Base-by-base conservation (phyloP, 441 rosid genomes). In the Raphanus hybrid region DNA sequence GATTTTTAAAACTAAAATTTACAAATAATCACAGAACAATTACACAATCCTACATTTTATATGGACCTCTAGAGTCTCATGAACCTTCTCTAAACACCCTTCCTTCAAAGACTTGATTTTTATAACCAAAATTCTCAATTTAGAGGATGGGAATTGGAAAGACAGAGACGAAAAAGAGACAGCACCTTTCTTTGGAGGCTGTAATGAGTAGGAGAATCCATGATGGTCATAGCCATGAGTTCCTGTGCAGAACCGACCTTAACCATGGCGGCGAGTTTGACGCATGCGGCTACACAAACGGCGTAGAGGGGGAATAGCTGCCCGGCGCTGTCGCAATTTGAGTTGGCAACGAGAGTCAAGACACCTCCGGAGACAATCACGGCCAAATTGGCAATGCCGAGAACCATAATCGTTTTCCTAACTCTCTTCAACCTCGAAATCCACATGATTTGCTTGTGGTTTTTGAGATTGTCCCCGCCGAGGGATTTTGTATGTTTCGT, bases 161-260 rank as follows among this genome's bases (percentile, higher is more conserved):
- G 27, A 4, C 1, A 10, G 2, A 39, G 11, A 43, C 0, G 6
- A 34, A 5, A 27, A 48, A 50, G 8, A 50, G 1, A 14, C 5
- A 3, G 52, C 0, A 92, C 97, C 89, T 88, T 86, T 85, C 94
- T 79, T 57, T 82, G 75, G 27, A 70, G 84, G 75, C 87, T 89
- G 74, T 84, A 65, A 29, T 82, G 78, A 59, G 83, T 58, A 12
- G 87, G 83, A 45, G 92, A 90, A 74, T 87, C 85, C 65, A 86
- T 83, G 57, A 94, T 84, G 15, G 85, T 67, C 60, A 52, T 81
- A 58, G 97, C 97, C 58, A 88, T 84, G 68, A 89, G 89, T 69
- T 77, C 87, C 66, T 94, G 97, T 2, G 96, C 85, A 59, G 86
- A 70, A 3, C 87, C 96, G 1, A 87, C 82, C 27, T 69, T 72